A percentile compares a stretch with the other conserved stretches of the same genome.
Conservation (phyloP, 164 flowering plant species). For the Sedum album region DNA sequence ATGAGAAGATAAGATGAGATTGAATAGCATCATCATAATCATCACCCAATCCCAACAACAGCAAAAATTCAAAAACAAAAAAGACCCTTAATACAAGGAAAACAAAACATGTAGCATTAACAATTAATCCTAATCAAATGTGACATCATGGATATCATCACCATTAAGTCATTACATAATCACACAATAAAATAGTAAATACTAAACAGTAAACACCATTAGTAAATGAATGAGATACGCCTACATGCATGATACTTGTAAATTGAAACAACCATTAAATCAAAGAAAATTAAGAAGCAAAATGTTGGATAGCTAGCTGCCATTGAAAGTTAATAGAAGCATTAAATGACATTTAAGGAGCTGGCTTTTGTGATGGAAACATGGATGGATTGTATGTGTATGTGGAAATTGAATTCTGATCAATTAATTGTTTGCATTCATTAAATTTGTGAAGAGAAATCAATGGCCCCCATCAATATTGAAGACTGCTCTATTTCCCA, state of each 20-base stretch:
- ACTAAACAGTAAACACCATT: too few species aligned
- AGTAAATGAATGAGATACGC: too few species aligned
- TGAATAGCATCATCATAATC: too few species aligned
- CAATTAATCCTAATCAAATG: not conserved
- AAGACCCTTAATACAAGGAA: too few species aligned
- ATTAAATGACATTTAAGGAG: not conserved
- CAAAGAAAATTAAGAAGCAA: not conserved
- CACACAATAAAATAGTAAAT: too few species aligned
- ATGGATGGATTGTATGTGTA: not conserved
- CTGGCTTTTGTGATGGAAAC: not conserved
- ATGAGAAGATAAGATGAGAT: too few species aligned
- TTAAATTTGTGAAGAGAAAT: not conserved
- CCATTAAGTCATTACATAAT: not conserved
- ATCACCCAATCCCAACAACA: too few species aligned
- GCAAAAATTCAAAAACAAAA: too few species aligned
- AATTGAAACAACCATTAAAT: not conserved
- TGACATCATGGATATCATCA: not conserved
- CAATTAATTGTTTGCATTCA: not conserved
- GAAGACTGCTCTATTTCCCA: constrained; percentile 3
- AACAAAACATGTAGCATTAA: too few species aligned
- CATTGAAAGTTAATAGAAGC: not conserved
- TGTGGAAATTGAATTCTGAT: not conserved
- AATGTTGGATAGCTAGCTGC: not conserved
- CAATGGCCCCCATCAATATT: constrained; percentile 2
- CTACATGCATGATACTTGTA: too few species aligned